Conservation (phyloP, 768 basidiomycete species). For the Scleroderma bovista region DNA sequence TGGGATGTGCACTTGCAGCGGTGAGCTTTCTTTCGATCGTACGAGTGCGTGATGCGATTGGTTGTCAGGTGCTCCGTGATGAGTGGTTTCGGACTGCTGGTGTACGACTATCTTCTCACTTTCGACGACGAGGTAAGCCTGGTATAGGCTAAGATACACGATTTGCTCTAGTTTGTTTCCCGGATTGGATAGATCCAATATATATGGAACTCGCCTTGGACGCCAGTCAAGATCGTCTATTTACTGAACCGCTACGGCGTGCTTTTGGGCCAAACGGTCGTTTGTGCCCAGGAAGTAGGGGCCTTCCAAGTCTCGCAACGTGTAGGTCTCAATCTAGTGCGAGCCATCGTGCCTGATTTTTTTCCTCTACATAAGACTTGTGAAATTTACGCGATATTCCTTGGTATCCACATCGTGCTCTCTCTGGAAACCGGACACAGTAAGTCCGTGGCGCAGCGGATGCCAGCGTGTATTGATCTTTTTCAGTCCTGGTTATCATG, state of each 20-base stretch:
- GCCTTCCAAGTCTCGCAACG: neutral
- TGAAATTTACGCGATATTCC: neutral
- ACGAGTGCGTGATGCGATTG: too few relatives aligned
- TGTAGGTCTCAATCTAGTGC: neutral
- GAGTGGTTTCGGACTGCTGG: neutral
- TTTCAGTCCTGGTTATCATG: conserved; percentile 6
- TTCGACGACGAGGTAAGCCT: conserved; percentile 4
- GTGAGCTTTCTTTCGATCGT: too few relatives aligned
- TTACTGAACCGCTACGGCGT: conserved; percentile 5
- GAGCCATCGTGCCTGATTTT: neutral
- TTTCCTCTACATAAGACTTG: neutral
- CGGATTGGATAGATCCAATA: neutral
- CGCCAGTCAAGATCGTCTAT: conserved; percentile 3
- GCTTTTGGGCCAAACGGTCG: conserved; percentile 1
- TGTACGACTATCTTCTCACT: conserved; percentile 6
- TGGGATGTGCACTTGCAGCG: too few relatives aligned
- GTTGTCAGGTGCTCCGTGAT: neutral
- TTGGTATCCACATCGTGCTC: neutral
- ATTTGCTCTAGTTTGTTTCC: neutral
- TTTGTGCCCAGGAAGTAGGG: neutral
- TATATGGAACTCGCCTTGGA: conserved; percentile 10
- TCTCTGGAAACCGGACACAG: neutral
- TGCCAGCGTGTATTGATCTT: neutral
- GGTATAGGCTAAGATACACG: neutral
- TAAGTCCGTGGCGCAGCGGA: neutral